Percentiles rank a stretch among this genome's conserved stretches.
These are phyloP conservation scores for Puccinia coronata DNA, from an alignment of 1,284 basidiomycete species.

Conservation along the genomic window DNA sequence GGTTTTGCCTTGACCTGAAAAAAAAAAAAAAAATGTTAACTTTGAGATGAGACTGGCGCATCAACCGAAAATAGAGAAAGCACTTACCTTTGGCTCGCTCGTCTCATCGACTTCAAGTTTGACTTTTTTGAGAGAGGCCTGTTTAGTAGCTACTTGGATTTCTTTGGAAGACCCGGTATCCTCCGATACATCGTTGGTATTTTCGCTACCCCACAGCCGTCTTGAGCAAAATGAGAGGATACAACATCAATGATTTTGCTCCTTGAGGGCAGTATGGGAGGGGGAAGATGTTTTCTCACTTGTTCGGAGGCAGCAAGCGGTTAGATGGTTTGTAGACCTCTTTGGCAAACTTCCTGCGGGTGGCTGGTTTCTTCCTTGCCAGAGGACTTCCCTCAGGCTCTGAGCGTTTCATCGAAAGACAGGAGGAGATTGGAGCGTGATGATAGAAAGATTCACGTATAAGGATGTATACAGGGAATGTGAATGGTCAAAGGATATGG, in stretches of 20 bases:
- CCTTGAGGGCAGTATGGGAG: not conserved
- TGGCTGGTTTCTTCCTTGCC: constrained; percentile 8
- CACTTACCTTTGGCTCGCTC: not conserved
- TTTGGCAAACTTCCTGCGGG: constrained; percentile 25
- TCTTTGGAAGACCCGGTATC: constrained; percentile 16
- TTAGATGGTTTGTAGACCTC: constrained; percentile 34
- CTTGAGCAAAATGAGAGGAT: not conserved
- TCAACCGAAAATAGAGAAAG: too few species aligned
- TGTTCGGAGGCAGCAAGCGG: constrained; percentile 24
- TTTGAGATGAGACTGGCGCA: too few species aligned
- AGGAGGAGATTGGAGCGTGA: not conserved
- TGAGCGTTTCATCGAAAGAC: constrained; percentile 7
- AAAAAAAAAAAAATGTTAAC: not conserved
- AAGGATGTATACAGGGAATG: too few species aligned
- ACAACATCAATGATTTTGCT: not conserved
- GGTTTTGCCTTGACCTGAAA: constrained; percentile 6
- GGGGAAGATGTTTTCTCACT: not conserved
- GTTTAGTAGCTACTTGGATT: not conserved
- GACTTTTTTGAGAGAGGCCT: not conserved
- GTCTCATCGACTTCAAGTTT: not conserved
- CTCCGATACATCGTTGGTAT: constrained; percentile 5
- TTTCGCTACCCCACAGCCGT: constrained; percentile 17
- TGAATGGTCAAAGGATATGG: not conserved
- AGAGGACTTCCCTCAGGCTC: constrained; percentile 11
- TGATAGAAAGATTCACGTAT: too few species aligned